Evolutionary conservation across 1,139 yeast species (phyloP).

Genomic region (Pichia sp.): DNA sequence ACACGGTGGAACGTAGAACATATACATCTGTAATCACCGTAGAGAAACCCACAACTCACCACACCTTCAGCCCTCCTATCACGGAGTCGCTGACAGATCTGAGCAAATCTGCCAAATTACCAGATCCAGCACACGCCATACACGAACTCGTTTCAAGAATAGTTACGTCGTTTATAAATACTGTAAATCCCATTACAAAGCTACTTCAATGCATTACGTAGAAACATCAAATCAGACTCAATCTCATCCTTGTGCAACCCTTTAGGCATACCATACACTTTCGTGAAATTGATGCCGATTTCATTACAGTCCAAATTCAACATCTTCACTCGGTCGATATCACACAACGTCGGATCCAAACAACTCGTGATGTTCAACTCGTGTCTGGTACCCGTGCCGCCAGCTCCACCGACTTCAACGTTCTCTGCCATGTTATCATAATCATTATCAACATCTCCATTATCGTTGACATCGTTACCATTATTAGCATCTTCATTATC

Average conservation of each 20-base stretch:
- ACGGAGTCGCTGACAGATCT: too few species aligned
- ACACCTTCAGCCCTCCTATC: too few species aligned
- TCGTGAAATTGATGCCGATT: constrained; percentile 26
- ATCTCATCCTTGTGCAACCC: constrained; percentile 31
- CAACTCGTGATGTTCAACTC: constrained; percentile 17
- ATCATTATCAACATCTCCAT: background rate
- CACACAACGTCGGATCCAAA: constrained; percentile 15
- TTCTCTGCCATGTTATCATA: background rate
- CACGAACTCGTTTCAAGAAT: too few species aligned
- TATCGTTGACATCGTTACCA: background rate
- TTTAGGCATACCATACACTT: constrained; percentile 31
- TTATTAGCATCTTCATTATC: background rate
- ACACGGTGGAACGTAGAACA: too few species aligned
- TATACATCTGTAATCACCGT: too few species aligned
- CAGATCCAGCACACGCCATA: too few species aligned
- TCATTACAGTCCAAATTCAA: constrained; percentile 17
- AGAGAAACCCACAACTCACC: too few species aligned
- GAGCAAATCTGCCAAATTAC: too few species aligned
- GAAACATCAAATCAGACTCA: constrained; percentile 28
- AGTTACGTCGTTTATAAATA: too few species aligned
- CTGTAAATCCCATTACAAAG: too few species aligned
- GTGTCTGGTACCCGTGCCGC: constrained; percentile 1
- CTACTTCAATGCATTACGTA: constrained; percentile 3
- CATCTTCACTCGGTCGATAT: constrained; percentile 19
- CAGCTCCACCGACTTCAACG: background rate